Base-by-base conservation (phyloP, 768 basidiomycete genomes). In the Agrocybe pediades region DNA sequence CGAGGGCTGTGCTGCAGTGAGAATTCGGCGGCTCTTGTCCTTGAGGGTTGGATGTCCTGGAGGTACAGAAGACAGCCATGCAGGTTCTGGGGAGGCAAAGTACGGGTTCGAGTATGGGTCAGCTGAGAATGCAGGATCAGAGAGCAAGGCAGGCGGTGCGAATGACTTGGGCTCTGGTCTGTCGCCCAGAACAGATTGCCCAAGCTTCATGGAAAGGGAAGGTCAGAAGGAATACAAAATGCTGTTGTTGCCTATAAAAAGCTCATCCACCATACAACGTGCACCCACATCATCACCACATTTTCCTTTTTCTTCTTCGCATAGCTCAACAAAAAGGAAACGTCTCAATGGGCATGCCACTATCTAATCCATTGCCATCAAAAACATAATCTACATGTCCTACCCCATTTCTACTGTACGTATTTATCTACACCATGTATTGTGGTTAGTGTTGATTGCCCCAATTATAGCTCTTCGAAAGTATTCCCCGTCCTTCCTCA, bases 91-190 rank as follows among this genome's bases (percentile, higher is more conserved):
- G 53, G 70, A 65, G 64, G 54, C 56, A 61, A 71, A 65, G 65
- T 66, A 74, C 1, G 82, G 84, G 66, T 86, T 71, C 3, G 72
- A 62, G 49, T 70, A 71, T 16, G 83, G 84, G 69, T 84, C 78
- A 48, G 76, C 58, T 57, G 83, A 84, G 71, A 85, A 85, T 0
- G 84, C 84, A 46, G 82, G 84, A 61, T 80, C 73, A 48, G 75
- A 72, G 3, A 77, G 69, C 56, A 62, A 71, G 46, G 60, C 67
- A 46, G 61, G 67, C 65, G 61, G 67, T 64, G 56, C 55, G 30
- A 63, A 53, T 27, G 54, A 56, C 43, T 53, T 56, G 19, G 29
- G 54, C 39, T 59, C 54, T 29, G 25, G 36, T 54, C 50, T 45
- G 33, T 50, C 43, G n/a, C n/a, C n/a, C 48, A 53, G 52, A 27